These are phyloP conservation scores for Nectriaceae sp. DNA, from an alignment of 2,329 filamentous ascomycete genomes.

Conservation along the genomic window DNA sequence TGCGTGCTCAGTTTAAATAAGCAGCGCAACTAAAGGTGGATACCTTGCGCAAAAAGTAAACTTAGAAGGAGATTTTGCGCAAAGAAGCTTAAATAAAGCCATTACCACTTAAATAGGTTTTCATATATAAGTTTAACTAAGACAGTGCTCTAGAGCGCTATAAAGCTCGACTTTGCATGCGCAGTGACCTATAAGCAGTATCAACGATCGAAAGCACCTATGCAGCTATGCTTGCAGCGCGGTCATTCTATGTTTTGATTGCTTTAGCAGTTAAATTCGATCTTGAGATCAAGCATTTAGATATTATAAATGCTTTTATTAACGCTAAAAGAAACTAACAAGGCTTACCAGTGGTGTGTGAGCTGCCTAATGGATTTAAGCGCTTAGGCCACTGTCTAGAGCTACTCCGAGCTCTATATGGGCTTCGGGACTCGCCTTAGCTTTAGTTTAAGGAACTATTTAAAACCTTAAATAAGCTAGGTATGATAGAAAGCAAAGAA, in stretches of 20 bases:
- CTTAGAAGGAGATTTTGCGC: no score
- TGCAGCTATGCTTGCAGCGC: conserved; percentile 4
- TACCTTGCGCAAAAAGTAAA: no score
- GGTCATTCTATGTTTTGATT: conserved; percentile 5
- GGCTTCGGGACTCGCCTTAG: neutral
- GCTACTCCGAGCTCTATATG: neutral
- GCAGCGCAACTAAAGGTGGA: no score
- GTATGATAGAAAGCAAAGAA: neutral
- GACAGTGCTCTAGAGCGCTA: conserved; percentile 2
- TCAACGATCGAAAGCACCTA: conserved; percentile 8
- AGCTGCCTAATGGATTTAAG: no score
- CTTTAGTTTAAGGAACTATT: neutral
- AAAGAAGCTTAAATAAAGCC: no score
- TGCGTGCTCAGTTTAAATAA: no score
- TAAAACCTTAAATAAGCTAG: neutral
- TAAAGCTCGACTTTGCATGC: conserved; percentile 5
- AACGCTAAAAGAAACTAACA: conserved; percentile 3
- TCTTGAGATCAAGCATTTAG: conserved; percentile 5
- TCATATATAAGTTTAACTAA: conserved; percentile 12
- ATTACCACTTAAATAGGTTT: no score
- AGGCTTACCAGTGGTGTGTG: no score
- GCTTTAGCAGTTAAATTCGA: conserved; percentile 8
- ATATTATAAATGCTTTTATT: conserved; percentile 10
- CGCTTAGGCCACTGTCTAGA: neutral
- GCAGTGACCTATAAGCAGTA: no score